Conservation (phyloP, 177 flowering plant genomes). For the Vitis hybrid region DNA sequence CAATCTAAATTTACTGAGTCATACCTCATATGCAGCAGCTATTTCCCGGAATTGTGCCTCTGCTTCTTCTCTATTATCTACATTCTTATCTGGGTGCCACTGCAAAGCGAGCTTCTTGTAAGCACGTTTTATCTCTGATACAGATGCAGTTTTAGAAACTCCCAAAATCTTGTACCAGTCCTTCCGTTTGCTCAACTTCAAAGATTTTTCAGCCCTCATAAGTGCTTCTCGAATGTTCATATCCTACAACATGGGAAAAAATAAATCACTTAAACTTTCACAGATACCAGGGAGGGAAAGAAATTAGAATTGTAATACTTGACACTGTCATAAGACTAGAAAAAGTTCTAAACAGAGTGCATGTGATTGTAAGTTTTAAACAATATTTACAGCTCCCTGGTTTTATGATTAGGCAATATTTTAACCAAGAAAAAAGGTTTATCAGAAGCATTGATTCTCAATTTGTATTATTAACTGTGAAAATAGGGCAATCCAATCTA, state of each 20-base stretch:
- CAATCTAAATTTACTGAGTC: background rate
- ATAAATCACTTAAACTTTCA: background rate
- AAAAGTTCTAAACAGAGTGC: no score
- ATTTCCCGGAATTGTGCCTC: conserved; percentile 85
- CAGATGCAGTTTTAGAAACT: conserved; percentile 73
- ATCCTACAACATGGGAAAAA: conserved; percentile 48
- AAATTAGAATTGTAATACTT: no score
- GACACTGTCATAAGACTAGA: no score
- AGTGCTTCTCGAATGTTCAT: conserved; percentile 75
- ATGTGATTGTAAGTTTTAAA: no score
- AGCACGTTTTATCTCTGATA: conserved; percentile 83
- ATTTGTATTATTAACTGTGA: no score
- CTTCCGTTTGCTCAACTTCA: conserved; percentile 93
- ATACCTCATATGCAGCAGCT: conserved; percentile 97
- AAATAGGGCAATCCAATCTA: no score
- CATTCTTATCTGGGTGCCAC: conserved; percentile 99
- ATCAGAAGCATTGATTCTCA: no score
- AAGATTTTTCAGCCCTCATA: conserved; percentile 84
- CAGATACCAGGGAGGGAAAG: no score
- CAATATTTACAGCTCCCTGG: no score
- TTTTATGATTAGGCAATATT: no score
- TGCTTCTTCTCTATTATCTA: conserved; percentile 94
- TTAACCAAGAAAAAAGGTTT: no score
- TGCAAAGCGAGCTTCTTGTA: conserved; percentile 97
- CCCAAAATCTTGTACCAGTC: conserved; percentile 98